These are phyloP conservation scores for Calendula officinalis DNA, from an alignment of 129 eudicot species.

Conservation along the genomic window DNA sequence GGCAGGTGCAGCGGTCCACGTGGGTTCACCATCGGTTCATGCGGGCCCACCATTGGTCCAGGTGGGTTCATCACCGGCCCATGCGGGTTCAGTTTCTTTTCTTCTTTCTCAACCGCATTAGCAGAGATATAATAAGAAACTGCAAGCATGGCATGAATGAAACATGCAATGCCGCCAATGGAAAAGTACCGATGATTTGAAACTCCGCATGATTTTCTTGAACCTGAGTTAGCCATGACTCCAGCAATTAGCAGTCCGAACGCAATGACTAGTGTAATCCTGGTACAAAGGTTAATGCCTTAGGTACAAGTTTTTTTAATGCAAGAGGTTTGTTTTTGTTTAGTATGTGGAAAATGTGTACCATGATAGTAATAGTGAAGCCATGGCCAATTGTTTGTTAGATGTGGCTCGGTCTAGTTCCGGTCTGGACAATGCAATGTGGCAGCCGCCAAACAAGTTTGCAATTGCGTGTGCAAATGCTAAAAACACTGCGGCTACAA, in stretches of 20 bases:
- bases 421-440: conserved; percentile 52
- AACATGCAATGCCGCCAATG: conserved; percentile 83
- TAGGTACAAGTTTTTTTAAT: neutral
- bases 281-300: conserved; percentile 31
- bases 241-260: conserved; percentile 71
- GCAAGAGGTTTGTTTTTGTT: neutral
- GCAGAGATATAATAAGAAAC: conserved; percentile 84
- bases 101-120: conserved; percentile 53
- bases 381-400: conserved; percentile 81
- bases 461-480: conserved; percentile 62
- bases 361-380: conserved; percentile 80
- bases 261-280: conserved; percentile 69
- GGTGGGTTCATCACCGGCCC: conserved; percentile 29
- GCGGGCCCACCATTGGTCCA: conserved; percentile 26
- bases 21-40: conserved; percentile 21
- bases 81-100: conserved; percentile 38
- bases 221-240: conserved; percentile 56
- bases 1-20: conserved; percentile 27
- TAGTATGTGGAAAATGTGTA: conserved; percentile 15
- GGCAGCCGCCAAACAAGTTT: conserved; percentile 80
- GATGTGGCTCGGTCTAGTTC: conserved; percentile 61
- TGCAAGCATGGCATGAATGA: conserved; percentile 76
- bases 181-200: conserved; percentile 59
- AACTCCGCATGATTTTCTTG: conserved; percentile 70
- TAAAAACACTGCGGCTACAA: conserved; percentile 61